These are phyloP conservation scores for Neofusicoccum cordaticola DNA, from an alignment of 2,329 filamentous ascomycete genomes.

Conservation along the genomic window DNA sequence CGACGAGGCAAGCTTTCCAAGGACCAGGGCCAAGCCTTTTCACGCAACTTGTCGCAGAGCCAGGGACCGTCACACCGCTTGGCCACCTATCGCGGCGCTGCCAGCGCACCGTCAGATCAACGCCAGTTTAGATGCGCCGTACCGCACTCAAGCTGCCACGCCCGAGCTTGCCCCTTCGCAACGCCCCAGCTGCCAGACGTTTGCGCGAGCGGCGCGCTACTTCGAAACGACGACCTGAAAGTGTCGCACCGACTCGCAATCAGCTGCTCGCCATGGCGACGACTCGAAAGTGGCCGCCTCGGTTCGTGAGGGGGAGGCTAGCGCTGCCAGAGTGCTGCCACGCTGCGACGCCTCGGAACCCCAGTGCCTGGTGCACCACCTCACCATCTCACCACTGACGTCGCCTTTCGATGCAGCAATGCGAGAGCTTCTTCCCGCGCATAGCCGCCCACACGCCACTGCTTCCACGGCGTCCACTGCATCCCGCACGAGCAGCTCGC, in stretches of 20 bases:
- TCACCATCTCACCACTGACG: background rate
- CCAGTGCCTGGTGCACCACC: background rate
- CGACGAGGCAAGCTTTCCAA: slow-evolving; percentile 7
- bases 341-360: too few relatives aligned
- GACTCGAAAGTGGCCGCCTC: background rate
- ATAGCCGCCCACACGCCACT: background rate
- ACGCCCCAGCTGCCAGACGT: background rate
- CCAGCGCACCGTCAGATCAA: slow-evolving; percentile 1
- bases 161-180: background rate
- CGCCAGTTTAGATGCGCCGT: background rate
- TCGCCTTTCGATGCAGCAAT: background rate
- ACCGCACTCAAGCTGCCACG: background rate
- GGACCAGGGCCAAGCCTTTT: slow-evolving; percentile 4
- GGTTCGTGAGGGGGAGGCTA: background rate
- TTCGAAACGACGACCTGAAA: background rate
- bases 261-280: background rate
- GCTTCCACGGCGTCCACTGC: background rate
- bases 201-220: background rate
- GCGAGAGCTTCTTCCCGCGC: background rate
- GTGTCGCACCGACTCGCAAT: background rate
- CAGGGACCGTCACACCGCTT: slow-evolving; percentile 14
- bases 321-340: background rate
- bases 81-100: slow-evolving; percentile 9
- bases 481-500: background rate
- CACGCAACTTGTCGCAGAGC: background rate